phyloP scores from a whole-genome alignment of 2,329 filamentous ascomycete species.

The Alternaria rosae region DNA sequence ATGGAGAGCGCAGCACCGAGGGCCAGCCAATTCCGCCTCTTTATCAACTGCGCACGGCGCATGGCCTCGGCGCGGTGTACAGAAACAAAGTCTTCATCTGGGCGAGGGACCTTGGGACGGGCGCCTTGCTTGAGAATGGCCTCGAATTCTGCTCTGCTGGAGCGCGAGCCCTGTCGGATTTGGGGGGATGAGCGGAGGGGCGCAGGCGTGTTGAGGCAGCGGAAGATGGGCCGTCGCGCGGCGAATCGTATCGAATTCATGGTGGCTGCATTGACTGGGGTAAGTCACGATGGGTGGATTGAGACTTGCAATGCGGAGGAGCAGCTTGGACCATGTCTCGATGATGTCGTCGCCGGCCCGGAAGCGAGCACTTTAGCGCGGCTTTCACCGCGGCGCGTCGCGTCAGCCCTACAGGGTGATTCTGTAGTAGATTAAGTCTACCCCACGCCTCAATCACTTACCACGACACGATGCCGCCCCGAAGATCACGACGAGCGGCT shows the following conservation, averaged over 20 bases:
- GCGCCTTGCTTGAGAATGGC: slow-evolving; percentile 18
- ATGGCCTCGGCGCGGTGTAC: slow-evolving; percentile 44
- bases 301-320: slow-evolving; percentile 11
- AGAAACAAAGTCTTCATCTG: slow-evolving; percentile 41
- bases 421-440: background rate
- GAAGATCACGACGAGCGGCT: background rate
- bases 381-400: slow-evolving; percentile 20
- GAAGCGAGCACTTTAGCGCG: slow-evolving; percentile 5
- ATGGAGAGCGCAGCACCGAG: slow-evolving; percentile 47
- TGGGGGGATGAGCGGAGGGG: slow-evolving; percentile 21
- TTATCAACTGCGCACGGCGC: slow-evolving; percentile 35
- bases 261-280: slow-evolving; percentile 17
- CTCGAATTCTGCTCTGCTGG: slow-evolving; percentile 22
- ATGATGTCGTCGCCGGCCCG: slow-evolving; percentile 25
- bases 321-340: slow-evolving; percentile 17
- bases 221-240: slow-evolving; percentile 40
- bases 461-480: slow-evolving; percentile 16
- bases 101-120: slow-evolving; percentile 16
- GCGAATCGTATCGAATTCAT: slow-evolving; percentile 43
- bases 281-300: background rate
- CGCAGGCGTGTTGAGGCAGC: slow-evolving; percentile 32
- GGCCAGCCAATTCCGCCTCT: slow-evolving; percentile 43
- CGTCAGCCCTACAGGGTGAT: slow-evolving; percentile 23
- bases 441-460: background rate
- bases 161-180: slow-evolving; percentile 28